Conservation (phyloP, 2,329 filamentous ascomycete species). For the Coleophoma crateriformis region DNA sequence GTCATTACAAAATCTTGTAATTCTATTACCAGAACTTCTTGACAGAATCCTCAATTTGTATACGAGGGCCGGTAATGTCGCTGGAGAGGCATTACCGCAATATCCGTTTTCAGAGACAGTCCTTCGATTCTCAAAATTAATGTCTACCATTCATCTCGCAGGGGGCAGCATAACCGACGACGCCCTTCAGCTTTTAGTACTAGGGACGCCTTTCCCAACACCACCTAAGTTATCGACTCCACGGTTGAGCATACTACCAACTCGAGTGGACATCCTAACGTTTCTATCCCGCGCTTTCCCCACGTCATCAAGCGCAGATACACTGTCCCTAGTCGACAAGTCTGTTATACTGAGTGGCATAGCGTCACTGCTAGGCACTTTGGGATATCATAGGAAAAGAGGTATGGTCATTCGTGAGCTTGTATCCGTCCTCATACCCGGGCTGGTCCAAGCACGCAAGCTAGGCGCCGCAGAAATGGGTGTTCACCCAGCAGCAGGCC, state of each 20-base stretch:
- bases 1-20: conserved; percentile 45
- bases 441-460: conserved; percentile 84
- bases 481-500: conserved; percentile 85
- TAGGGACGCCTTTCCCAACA: conserved; percentile 50
- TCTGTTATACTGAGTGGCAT: conserved; percentile 80
- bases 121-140: conserved; percentile 66
- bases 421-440: conserved; percentile 74
- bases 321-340: conserved; percentile 68
- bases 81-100: conserved; percentile 64
- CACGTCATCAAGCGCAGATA: conserved; percentile 54
- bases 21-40: conserved; percentile 65
- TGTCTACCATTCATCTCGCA: conserved; percentile 61
- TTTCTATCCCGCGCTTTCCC: conserved; percentile 68
- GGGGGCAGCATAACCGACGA: conserved; percentile 56
- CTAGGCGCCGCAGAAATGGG: conserved; percentile 93
- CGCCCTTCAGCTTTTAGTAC: conserved; percentile 60
- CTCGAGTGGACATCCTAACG: conserved; percentile 57
- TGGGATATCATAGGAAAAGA: conserved; percentile 84
- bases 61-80: conserved; percentile 54
- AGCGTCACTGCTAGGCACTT: conserved; percentile 71
- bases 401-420: conserved; percentile 85
- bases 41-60: conserved; percentile 73
- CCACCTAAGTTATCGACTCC: conserved; percentile 40
- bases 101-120: conserved; percentile 67
- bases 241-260: conserved; percentile 49